Conservation (phyloP, 495 filamentous ascomycete species). For the Delitschia confertaspora region DNA sequence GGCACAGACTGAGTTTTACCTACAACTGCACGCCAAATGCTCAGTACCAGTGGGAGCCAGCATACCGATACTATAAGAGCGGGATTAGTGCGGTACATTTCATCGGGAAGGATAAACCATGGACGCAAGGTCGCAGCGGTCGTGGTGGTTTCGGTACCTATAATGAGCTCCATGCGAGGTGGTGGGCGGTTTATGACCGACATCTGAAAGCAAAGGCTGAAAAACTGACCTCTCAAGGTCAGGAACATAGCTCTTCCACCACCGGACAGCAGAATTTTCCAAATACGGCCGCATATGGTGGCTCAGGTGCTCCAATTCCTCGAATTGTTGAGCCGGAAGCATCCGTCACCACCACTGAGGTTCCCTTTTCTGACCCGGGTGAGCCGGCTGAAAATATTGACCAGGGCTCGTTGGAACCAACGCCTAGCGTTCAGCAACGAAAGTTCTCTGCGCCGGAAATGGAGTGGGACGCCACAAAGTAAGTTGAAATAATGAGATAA, state of each 20-base stretch:
- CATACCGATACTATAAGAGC: constrained; percentile 84
- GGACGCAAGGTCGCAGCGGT: constrained; percentile 59
- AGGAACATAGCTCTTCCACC: constrained; percentile 15
- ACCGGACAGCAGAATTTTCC: constrained; percentile 37
- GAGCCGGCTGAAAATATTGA: constrained; percentile 34
- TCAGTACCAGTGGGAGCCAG: constrained; percentile 90
- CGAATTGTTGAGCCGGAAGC: constrained; percentile 19
- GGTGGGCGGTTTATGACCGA: constrained; percentile 88
- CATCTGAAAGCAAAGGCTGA: constrained; percentile 49
- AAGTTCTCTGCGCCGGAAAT: constrained; percentile 43
- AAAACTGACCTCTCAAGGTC: not conserved
- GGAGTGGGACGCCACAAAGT: constrained; percentile 63
- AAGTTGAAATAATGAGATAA: constrained; percentile 4
- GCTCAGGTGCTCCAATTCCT: constrained; percentile 21
- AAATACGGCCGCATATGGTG: constrained; percentile 29
- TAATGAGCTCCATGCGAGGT: constrained; percentile 68
- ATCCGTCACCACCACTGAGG: constrained; percentile 27
- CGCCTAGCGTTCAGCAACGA: constrained; percentile 40
- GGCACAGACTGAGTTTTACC: constrained; percentile 81
- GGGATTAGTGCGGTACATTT: constrained; percentile 85
- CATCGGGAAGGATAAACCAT: constrained; percentile 86
- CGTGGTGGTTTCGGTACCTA: constrained; percentile 54
- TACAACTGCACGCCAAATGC: constrained; percentile 96
- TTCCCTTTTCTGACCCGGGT: constrained; percentile 34
- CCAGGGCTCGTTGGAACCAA: constrained; percentile 34